Base-by-base conservation (phyloP, 2,329 filamentous ascomycete genomes). In the Drechmeria coniospora region DNA sequence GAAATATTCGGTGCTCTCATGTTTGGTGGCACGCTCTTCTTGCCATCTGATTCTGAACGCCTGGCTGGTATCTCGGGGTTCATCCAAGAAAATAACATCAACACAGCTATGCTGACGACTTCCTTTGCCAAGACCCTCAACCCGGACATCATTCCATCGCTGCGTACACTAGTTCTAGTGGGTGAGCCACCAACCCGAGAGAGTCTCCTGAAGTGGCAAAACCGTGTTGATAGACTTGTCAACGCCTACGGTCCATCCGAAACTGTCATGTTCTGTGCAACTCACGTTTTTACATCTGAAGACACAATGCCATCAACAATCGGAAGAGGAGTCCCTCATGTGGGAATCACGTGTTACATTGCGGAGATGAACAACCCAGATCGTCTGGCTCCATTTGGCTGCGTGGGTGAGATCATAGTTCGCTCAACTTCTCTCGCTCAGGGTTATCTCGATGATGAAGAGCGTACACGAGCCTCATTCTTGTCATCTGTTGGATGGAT, bases 401-500 rank as follows among this genome's bases (percentile, higher is more conserved):
- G 33, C 23, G 23, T 32, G 5, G 41, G 41, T 6, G 41, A 44
- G 25, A 22, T 44, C 3, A 25, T 43, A 2, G 34, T 44, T 7
- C 37, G 38, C 26, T 35, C 36, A 3, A 61, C 60, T 23, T 24
- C 22, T 13, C 59, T 74, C 12, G 65, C 62, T 14, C 51, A 59
- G 11, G 65, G 65, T 15, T 74, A 74, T 31, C 46, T 70, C 15
- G 58, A 63, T 28, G 61, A 71, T 21, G 46, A 49, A 1, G 49
- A 54, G 25, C 65, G 65, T 38, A 70, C 65, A 0, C 49, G 49
- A 10, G 54, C 53, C 15, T 53, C 52, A 0, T 74, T 73, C 34
- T 57, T 73, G 24, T 44, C 49, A 10, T 50, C 61, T 27, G 62
- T 59, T 45, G 57, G 4, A 39, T 27, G 25, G 25, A 17, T 27